Evolutionary conservation across 345 rosid species (phyloP).

Genomic region (Corymbia maculata): DNA sequence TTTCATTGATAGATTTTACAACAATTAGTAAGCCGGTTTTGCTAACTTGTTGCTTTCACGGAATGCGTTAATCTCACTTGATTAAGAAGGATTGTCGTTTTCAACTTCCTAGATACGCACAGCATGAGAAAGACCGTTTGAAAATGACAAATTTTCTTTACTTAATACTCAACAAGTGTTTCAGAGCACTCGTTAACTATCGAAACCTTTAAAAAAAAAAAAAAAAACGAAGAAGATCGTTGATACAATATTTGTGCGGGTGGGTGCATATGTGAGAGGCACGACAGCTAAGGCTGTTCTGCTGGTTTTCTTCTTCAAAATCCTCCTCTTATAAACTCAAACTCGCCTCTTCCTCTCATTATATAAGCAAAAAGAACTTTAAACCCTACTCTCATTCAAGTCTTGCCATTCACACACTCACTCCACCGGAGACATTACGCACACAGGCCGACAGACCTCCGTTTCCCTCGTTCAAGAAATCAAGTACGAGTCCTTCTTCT

Average conservation of each 20-base stretch:
- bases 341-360: neutral
- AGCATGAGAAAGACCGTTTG: neutral
- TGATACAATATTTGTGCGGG: too few relatives aligned
- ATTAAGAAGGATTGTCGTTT: neutral
- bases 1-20: neutral
- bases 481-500: neutral
- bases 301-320: neutral
- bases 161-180: neutral
- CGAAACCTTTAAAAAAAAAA: too few relatives aligned
- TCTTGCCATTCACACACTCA: neutral
- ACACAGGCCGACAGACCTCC: neutral
- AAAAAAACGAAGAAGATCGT: neutral
- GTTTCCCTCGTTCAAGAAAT: neutral
- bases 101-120: neutral
- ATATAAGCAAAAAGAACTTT: neutral
- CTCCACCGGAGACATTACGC: neutral
- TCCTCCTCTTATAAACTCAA: neutral
- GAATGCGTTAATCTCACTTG: neutral
- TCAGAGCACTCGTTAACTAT: neutral
- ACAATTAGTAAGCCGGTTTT: neutral
- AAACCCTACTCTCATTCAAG: neutral
- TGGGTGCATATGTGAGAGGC: neutral
- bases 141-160: neutral
- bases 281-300: neutral
- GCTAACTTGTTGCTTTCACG: neutral